Percentiles rank a stretch among this genome's conserved stretches.
phyloP scores from a whole-genome alignment of 2,329 filamentous ascomycete species.

The Camillea tinctor region DNA sequence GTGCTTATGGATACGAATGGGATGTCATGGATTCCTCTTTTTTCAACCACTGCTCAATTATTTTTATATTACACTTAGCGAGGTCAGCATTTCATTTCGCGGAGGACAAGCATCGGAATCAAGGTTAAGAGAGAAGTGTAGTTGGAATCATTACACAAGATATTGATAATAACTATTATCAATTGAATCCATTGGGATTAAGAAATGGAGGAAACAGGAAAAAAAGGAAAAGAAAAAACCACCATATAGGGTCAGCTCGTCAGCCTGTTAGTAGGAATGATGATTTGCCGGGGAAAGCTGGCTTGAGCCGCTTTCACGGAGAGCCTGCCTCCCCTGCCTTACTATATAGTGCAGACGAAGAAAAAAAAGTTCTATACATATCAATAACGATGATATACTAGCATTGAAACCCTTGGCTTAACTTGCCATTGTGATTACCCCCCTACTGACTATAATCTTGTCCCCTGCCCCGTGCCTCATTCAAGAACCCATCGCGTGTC shows the following conservation, averaged over 20 bases:
- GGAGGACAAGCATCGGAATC: background rate
- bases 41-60: background rate
- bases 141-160: background rate
- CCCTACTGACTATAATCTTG: no score
- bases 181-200: background rate
- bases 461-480: no score
- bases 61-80: background rate
- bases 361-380: no score
- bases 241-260: background rate
- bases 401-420: no score
- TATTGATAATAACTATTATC: background rate
- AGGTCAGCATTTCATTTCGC: background rate
- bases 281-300: no score
- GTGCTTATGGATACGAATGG: background rate
- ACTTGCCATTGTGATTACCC: no score
- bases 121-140: background rate
- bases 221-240: background rate
- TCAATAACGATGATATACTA: no score
- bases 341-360: no score
- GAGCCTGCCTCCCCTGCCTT: no score
- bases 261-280: background rate
- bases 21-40: background rate
- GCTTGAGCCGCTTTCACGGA: no score
- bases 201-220: background rate
- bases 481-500: no score